Evolutionary conservation across 441 rosid genomes (phyloP).

Genomic region (Codiaeum variegatum): DNA sequence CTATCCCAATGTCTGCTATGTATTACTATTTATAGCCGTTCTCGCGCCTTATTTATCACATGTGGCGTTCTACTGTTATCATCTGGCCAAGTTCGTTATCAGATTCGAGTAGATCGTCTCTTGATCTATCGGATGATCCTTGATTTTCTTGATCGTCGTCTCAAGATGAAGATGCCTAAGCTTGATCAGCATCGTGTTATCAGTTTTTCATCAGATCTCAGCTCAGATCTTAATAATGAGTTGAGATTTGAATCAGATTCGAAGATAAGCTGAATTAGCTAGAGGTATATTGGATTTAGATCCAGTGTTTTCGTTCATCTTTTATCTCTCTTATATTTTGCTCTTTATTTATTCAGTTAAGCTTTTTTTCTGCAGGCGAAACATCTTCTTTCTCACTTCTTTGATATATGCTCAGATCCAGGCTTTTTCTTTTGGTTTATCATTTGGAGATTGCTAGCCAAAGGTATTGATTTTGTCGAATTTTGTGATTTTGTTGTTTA

Average conservation of each 20-base stretch:
- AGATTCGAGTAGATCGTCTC: neutral
- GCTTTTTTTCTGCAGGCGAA: neutral
- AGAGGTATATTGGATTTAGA: too few species aligned
- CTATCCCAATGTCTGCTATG: neutral
- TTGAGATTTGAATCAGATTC: too few species aligned
- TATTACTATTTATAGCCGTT: neutral
- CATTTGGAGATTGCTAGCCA: neutral
- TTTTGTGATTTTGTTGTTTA: too few species aligned
- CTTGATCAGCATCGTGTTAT: neutral
- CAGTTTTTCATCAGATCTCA: too few species aligned
- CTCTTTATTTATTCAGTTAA: neutral
- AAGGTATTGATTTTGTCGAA: neutral
- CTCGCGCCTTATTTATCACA: neutral
- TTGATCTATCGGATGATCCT: slow-evolving; percentile 3
- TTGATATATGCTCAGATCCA: neutral
- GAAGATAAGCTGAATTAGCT: too few species aligned
- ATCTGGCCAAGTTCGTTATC: neutral
- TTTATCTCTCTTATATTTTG: neutral
- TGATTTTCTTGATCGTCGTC: neutral
- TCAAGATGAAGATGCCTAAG: neutral
- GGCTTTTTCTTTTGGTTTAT: neutral
- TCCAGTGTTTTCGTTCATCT: neutral
- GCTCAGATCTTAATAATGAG: too few species aligned
- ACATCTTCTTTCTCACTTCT: neutral
- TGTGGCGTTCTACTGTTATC: neutral